These are phyloP conservation scores for Aureobasidium leucospermi DNA, from an alignment of 2,329 filamentous ascomycete genomes.

Conservation along the genomic window DNA sequence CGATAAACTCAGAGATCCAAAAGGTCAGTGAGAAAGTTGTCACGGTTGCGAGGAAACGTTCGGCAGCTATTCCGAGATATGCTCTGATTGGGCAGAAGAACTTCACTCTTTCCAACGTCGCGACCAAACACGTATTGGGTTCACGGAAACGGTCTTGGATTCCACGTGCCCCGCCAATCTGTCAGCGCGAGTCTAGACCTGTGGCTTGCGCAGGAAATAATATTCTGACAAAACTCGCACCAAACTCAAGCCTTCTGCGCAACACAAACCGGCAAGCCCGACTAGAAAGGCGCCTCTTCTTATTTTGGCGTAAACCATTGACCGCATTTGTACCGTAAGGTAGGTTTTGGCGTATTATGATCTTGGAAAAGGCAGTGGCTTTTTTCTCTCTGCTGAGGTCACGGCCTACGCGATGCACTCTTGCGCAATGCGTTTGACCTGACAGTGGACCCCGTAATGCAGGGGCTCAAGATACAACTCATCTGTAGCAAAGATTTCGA, in stretches of 20 bases:
- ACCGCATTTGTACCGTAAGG: background rate
- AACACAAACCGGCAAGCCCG: background rate
- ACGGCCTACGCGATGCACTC: background rate
- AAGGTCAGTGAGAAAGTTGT: background rate
- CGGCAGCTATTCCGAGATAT: background rate
- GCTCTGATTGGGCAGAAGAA: background rate
- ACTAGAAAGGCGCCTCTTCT: background rate
- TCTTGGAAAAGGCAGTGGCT: background rate
- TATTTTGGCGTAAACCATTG: background rate
- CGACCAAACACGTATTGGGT: background rate
- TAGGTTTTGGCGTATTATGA: background rate
- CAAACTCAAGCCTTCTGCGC: background rate
- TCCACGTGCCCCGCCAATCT: background rate
- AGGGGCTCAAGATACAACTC: background rate
- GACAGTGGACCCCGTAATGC: background rate
- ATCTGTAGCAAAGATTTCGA: background rate
- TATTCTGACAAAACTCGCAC: background rate
- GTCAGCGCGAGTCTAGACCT: conserved; percentile 1
- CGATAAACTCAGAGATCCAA: conserved; percentile 2
- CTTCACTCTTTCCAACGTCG: background rate
- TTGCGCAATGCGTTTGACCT: background rate
- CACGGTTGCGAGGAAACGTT: background rate
- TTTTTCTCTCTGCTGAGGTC: background rate
- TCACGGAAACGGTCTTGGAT: background rate
- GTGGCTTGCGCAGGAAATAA: conserved; percentile 5